phyloP scores from a whole-genome alignment of 2,329 filamentous ascomycete genomes.

The Alternaria sp. region DNA sequence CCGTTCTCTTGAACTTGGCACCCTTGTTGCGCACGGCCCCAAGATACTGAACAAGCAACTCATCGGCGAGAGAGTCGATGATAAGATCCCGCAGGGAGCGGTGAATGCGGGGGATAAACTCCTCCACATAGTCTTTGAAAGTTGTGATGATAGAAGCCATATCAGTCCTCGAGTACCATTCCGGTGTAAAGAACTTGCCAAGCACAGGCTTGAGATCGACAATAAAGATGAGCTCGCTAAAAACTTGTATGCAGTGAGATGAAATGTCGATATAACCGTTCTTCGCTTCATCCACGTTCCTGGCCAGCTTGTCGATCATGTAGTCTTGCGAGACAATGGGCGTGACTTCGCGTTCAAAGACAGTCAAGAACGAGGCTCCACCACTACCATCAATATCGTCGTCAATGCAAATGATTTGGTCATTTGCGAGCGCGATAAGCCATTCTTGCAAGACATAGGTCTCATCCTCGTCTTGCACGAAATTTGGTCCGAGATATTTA shows the following conservation, averaged over 20 bases:
- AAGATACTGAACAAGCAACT: conserved; percentile 87
- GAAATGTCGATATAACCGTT: conserved; percentile 96
- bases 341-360: conserved; percentile 85
- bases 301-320: conserved; percentile 70
- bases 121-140: conserved; percentile 91
- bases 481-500: conserved; percentile 67
- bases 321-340: conserved; percentile 82
- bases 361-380: conserved; percentile 81
- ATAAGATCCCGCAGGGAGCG: conserved; percentile 90
- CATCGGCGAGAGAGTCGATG: conserved; percentile 90
- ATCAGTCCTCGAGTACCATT: conserved; percentile 86
- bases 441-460: conserved; percentile 83
- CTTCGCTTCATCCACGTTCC: conserved; percentile 77
- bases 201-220: conserved; percentile 89
- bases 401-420: conserved; percentile 98
- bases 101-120: conserved; percentile 86
- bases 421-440: conserved; percentile 96
- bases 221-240: conserved; percentile 85
- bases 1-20: conserved; percentile 84
- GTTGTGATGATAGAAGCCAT: conserved; percentile 96
- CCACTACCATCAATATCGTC: conserved; percentile 68
- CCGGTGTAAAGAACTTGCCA: conserved; percentile 86
- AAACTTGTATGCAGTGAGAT: conserved; percentile 89
- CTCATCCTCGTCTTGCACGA: conserved; percentile 74
- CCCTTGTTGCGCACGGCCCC: conserved; percentile 86